Conservation (phyloP, 2,329 filamentous ascomycete species). For the Tolypocladium tundrense region DNA sequence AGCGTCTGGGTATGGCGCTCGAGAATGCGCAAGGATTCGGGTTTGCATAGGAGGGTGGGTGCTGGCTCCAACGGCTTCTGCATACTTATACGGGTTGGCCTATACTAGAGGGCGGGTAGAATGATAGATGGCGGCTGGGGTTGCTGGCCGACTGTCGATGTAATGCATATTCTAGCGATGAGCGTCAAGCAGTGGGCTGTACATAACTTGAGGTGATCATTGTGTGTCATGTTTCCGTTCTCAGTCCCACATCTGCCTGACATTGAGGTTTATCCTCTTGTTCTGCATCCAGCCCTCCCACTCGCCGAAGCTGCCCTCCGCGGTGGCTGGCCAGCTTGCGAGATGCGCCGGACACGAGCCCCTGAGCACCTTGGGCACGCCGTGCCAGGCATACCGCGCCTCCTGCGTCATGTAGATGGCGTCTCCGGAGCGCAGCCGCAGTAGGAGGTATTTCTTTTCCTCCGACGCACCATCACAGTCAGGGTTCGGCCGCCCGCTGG, state of each 20-base stretch:
- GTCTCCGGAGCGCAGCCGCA: conserved; percentile 74
- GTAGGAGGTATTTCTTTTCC: conserved; percentile 40
- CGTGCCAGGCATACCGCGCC: conserved; percentile 88
- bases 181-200: not conserved
- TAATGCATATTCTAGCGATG: conserved; percentile 1
- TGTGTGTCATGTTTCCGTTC: not conserved
- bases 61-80: not conserved
- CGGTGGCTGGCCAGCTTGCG: conserved; percentile 59
- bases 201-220: not conserved
- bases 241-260: conserved; percentile 70
- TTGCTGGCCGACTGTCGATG: not conserved
- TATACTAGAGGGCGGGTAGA: not conserved
- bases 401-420: conserved; percentile 79
- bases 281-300: conserved; percentile 84
- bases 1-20: conserved; percentile 74
- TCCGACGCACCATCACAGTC: conserved; percentile 3
- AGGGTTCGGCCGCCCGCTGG: conserved; percentile 26
- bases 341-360: conserved; percentile 70
- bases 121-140: not conserved
- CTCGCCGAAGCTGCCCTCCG: conserved; percentile 41
- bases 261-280: conserved; percentile 87
- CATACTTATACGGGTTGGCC: not conserved
- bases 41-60: conserved; percentile 43
- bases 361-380: conserved; percentile 75
- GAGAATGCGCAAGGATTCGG: conserved; percentile 87